Conservation (phyloP, 2,329 filamentous ascomycete species). For the Epichloe sp. region DNA sequence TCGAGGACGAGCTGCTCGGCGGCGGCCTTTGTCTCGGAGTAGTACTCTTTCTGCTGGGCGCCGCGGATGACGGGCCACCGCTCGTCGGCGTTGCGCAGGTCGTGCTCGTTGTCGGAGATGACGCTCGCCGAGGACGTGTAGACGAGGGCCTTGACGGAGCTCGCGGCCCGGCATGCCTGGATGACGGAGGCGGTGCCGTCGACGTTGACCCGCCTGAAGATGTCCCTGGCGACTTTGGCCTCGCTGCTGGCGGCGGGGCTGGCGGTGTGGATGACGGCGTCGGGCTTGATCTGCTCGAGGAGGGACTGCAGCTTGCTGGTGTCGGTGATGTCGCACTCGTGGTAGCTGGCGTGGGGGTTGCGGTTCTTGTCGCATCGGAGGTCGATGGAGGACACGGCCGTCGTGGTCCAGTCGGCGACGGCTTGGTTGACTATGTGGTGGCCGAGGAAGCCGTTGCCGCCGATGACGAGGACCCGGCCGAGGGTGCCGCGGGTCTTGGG, state of each 20-base stretch:
- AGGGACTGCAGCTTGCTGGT: conserved; percentile 44
- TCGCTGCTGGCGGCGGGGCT: conserved; percentile 48
- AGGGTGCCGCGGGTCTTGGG: conserved; percentile 28
- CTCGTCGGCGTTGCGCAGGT: conserved; percentile 79
- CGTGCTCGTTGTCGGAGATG: conserved; percentile 65
- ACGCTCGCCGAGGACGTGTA: conserved; percentile 87
- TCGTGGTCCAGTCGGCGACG: conserved; percentile 37
- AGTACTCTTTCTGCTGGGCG: conserved; percentile 61
- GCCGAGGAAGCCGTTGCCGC: conserved; percentile 74
- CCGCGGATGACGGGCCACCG: conserved; percentile 64
- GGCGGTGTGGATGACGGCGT: conserved; percentile 85
- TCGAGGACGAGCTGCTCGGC: conserved; percentile 72
- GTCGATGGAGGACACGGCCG: conserved; percentile 56
- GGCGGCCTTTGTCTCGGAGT: conserved; percentile 68
- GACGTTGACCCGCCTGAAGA: conserved; percentile 76
- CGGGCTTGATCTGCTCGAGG: conserved; percentile 55
- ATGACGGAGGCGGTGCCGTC: conserved; percentile 72
- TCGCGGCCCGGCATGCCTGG: conserved; percentile 48
- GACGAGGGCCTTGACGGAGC: conserved; percentile 61
- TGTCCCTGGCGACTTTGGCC: conserved; percentile 39
- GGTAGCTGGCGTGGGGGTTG: conserved; percentile 46
- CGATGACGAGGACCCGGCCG: conserved; percentile 64
- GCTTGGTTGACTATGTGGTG: conserved; percentile 69
- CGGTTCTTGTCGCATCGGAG: conserved; percentile 59
- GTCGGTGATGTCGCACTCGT: conserved; percentile 68